phyloP scores from a whole-genome alignment of 106 monocot species.

The Platanthera zijinensis region DNA sequence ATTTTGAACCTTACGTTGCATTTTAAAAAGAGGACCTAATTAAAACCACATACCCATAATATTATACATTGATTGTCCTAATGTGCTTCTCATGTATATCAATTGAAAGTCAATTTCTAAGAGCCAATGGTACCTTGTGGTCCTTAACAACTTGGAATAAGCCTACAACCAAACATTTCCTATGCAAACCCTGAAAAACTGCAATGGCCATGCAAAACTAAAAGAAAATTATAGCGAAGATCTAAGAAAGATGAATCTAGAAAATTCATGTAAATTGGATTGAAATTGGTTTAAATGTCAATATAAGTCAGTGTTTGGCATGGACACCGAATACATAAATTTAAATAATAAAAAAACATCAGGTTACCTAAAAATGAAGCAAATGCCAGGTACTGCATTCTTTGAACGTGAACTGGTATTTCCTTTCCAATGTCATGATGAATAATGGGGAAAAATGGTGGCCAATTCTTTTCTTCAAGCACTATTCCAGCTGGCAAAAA shows the following conservation, averaged over 20 bases:
- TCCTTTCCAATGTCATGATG: slow-evolving; percentile 89
- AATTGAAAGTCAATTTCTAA: neutral
- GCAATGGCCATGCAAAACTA: neutral
- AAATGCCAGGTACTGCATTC: slow-evolving; percentile 83
- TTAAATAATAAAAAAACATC: neutral
- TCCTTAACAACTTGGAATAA: slow-evolving; percentile 1
- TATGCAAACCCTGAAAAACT: neutral
- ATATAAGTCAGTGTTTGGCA: neutral
- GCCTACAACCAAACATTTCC: slow-evolving; percentile 1
- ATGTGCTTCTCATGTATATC: neutral
- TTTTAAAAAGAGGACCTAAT: neutral
- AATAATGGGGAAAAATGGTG: slow-evolving; percentile 82
- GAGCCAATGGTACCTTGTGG: neutral
- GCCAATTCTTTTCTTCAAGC: slow-evolving; percentile 86
- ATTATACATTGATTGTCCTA: neutral
- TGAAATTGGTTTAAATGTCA: neutral
- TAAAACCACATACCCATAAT: neutral
- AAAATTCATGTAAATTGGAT: neutral
- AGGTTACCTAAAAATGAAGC: slow-evolving; percentile 79
- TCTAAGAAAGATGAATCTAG: neutral
- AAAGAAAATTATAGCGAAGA: neutral
- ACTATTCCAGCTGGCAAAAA: slow-evolving; percentile 72
- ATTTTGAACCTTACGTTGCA: neutral
- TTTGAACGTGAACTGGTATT: slow-evolving; percentile 80
- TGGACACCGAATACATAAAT: neutral